phyloP scores from a whole-genome alignment of 2,329 filamentous ascomycete species.

The Phialophora chinensis region DNA sequence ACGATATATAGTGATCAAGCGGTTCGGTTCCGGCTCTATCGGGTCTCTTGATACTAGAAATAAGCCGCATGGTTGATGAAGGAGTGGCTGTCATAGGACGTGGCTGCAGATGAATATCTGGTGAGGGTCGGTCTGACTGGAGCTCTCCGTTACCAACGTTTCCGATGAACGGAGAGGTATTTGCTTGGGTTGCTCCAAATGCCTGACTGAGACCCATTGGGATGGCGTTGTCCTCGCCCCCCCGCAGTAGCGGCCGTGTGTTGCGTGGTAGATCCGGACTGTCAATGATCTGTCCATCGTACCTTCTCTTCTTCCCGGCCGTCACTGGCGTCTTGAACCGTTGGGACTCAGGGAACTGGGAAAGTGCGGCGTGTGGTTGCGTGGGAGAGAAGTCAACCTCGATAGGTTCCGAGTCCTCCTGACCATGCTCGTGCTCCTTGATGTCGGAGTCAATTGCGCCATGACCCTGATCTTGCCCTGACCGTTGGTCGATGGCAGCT shows the following conservation, averaged over 20 bases:
- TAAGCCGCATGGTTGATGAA: constrained; percentile 49
- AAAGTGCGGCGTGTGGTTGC: constrained; percentile 45
- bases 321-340: constrained; percentile 52
- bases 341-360: constrained; percentile 55
- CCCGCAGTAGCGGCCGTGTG: constrained; percentile 45
- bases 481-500: background rate
- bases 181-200: constrained; percentile 56
- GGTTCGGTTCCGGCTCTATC: constrained; percentile 47
- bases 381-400: constrained; percentile 34
- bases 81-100: constrained; percentile 43
- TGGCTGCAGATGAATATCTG: constrained; percentile 53
- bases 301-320: constrained; percentile 46
- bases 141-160: constrained; percentile 45
- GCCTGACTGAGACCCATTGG: constrained; percentile 55
- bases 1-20: constrained; percentile 50
- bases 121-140: constrained; percentile 56
- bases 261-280: constrained; percentile 53
- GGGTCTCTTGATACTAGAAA: constrained; percentile 45
- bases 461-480: background rate
- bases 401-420: constrained; percentile 24
- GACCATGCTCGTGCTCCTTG: background rate
- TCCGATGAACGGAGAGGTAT: constrained; percentile 53
- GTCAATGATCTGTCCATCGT: constrained; percentile 41
- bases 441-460: background rate
- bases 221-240: constrained; percentile 44